Conservation (phyloP, 192 early-diverging fungal genomes). For the Spizellomyces punctatus region DNA sequence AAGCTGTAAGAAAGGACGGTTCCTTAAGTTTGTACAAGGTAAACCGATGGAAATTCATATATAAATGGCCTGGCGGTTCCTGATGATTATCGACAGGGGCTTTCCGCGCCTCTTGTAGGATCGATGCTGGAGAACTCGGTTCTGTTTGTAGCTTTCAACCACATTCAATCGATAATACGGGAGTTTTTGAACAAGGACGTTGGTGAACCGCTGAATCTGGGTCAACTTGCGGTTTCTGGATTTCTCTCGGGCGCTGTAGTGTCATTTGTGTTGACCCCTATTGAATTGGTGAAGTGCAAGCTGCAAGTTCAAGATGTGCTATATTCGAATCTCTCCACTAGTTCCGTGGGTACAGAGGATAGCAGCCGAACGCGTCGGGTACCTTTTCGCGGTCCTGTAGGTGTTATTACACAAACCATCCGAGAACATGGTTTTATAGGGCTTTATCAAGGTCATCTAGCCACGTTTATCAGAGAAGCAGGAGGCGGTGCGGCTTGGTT, state of each 20-base stretch:
- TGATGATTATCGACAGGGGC: constrained; percentile 55
- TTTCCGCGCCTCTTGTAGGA: constrained; percentile 88
- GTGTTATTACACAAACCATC: constrained; percentile 57
- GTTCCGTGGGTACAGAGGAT: not conserved
- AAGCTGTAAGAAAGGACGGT: constrained; percentile 79
- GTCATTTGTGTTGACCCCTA: constrained; percentile 88
- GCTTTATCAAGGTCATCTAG: constrained; percentile 78
- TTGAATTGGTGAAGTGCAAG: constrained; percentile 96
- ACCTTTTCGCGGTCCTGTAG: constrained; percentile 53
- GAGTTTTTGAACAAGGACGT: constrained; percentile 31
- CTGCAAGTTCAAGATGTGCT: constrained; percentile 85
- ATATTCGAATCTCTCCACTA: not conserved
- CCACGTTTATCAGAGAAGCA: constrained; percentile 85
- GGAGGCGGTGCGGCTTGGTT: constrained; percentile 97
- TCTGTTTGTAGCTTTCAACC: constrained; percentile 86
- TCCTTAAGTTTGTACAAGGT: constrained; percentile 87
- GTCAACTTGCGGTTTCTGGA: constrained; percentile 77
- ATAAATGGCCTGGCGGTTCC: not conserved
- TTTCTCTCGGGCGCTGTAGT: constrained; percentile 83
- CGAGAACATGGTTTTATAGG: constrained; percentile 62
- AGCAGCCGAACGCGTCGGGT: no score
- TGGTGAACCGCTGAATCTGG: constrained; percentile 50
- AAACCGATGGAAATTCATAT: constrained; percentile 5
- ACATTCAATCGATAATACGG: constrained; percentile 76
- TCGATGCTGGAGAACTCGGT: constrained; percentile 94